Evolutionary conservation across 2,329 filamentous ascomycete genomes (phyloP), one percentile per base, ranked within the genome.

Genomic region (Epichloe sibirici): DNA sequence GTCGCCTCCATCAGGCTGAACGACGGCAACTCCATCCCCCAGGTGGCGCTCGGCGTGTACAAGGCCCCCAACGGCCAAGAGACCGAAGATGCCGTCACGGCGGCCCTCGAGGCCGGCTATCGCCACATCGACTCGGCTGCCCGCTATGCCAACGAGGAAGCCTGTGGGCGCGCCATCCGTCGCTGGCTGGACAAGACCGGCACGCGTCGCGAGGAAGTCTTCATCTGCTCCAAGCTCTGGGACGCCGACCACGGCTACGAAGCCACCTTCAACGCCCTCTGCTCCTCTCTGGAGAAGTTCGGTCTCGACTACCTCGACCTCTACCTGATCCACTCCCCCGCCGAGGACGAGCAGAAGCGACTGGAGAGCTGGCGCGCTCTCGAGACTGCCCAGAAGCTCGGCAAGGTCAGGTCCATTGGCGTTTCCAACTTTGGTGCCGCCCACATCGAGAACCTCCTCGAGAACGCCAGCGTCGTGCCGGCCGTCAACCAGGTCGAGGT

Each of bases 401-500:
- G 85, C 58, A 80, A 80, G 61, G 81, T 82, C 52, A 75, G 72
- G 57, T 79, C 82, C 48, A 88, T 91, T 59, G 87, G 88, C 48
- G 82, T 91, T 34, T 87, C 83, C 61, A 91, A 91, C 73, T 90
- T 85, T 64, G 87, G 86, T 0, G 78, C 86, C 47, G 62, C 66
- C n/a, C 86, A 90, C 70, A 79, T 83, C n/a, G 45, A 57, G 43
- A 57, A 56, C 45, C 67, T 83, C 34, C 68, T 83, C 2, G 60
- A 74, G 59, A 78, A 81, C 6, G 79, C 80, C 43, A 74, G 71
- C 51, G 67, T 86, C 51, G 63, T 73, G 0, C 87, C 87, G 0
- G 82, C 79, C 5, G 77, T 85, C 57, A 90, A 91, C 71, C 87
- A 91, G 73, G 84, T 90, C 61, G 87, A 90, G 71, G 81, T 81